A percentile compares a stretch with the other conserved stretches of the same genome.
These are phyloP conservation scores for Candida railenensis DNA, from an alignment of 805 yeast species.

Conservation along the genomic window DNA sequence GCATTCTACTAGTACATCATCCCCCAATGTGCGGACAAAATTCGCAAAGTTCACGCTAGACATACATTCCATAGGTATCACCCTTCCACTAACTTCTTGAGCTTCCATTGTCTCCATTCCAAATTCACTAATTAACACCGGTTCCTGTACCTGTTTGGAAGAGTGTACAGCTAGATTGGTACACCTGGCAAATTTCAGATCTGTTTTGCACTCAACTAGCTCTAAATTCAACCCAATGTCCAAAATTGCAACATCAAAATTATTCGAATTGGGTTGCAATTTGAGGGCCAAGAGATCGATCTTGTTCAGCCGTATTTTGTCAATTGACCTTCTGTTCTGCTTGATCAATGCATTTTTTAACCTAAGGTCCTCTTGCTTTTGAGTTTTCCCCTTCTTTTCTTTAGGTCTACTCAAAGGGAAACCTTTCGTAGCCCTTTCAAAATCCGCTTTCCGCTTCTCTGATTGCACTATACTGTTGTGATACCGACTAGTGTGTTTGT, in stretches of 20 bases:
- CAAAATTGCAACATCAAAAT: neutral
- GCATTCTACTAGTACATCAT: neutral
- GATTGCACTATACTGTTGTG: constrained; percentile 5
- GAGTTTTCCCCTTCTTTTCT: neutral
- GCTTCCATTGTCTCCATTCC: neutral
- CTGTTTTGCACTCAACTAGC: neutral
- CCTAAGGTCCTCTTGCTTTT: neutral
- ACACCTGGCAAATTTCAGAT: neutral
- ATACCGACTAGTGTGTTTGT: neutral
- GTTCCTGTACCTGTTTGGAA: neutral
- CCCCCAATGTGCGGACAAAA: neutral
- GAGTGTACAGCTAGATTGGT: neutral
- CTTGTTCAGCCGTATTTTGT: neutral
- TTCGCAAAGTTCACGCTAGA: neutral
- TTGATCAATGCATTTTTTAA: neutral
- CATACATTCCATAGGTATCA: neutral
- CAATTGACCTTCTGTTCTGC: neutral
- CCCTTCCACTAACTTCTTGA: no score
- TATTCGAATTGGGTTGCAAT: neutral
- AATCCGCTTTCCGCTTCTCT: constrained; percentile 2
- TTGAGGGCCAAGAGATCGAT: neutral
- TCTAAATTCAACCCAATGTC: neutral
- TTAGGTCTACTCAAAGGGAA: neutral
- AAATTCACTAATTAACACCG: neutral
- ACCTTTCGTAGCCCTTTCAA: neutral